phyloP scores from a whole-genome alignment of 176 grass and related monocot genomes.

The Alopecurus myosuroides region DNA sequence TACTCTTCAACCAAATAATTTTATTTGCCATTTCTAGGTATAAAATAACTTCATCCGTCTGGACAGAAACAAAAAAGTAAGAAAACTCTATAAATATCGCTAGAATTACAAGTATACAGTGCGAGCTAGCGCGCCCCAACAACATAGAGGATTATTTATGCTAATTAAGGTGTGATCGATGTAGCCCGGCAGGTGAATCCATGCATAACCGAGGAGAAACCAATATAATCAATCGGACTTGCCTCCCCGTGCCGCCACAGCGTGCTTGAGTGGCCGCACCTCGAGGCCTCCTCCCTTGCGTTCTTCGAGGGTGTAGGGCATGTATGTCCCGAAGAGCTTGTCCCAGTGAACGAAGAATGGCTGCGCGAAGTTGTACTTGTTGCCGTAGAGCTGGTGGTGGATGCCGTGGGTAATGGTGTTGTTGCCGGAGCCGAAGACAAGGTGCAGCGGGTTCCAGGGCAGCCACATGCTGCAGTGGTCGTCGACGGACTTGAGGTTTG shows the following conservation, averaged over 20 bases:
- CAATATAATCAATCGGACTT: constrained; percentile 25
- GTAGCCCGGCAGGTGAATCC: no score
- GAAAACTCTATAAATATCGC: no score
- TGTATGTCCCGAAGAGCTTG: constrained; percentile 55
- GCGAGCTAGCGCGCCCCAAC: no score
- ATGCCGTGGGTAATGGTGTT: constrained; percentile 61
- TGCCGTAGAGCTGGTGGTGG: constrained; percentile 60
- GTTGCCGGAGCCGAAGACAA: constrained; percentile 48
- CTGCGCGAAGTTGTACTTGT: constrained; percentile 59
- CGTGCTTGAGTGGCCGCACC: constrained; percentile 35
- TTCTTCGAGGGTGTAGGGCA: constrained; percentile 46
- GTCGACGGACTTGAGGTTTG: constrained; percentile 53
- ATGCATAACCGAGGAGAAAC: no score
- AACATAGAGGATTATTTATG: no score
- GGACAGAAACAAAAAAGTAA: no score
- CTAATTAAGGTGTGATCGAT: no score
- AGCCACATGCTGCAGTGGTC: constrained; percentile 63
- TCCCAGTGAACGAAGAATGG: constrained; percentile 69
- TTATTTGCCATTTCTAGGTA: no score
- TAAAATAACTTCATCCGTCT: no score
- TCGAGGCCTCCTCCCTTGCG: constrained; percentile 48
- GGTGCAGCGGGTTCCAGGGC: constrained; percentile 42
- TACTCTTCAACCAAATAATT: no score
- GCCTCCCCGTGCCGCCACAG: neutral
- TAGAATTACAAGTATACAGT: no score